Evolutionary conservation across 495 filamentous ascomycete genomes (phyloP), one percentile per base, ranked within the genome.

Genomic region (Darksidea phi): DNA sequence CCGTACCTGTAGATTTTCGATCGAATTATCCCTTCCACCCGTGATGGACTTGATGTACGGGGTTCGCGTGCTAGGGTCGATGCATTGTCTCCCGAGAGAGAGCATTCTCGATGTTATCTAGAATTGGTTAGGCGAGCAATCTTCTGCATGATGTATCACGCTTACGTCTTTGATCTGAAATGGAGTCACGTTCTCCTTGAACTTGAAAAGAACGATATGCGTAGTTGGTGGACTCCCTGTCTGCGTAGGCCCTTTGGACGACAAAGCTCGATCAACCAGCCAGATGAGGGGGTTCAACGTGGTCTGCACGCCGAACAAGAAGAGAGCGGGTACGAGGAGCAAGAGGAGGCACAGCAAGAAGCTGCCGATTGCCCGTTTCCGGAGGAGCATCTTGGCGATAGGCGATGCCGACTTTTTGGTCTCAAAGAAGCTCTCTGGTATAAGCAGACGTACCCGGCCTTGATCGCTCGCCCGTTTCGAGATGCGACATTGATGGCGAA

Each of bases 41-140:
- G 63, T 48, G 1, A 66, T 66, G 0, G 56, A 66, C 20, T 24
- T 26, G 24, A 66, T 66, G 59, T 80, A 80, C 2, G 74, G 73
- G 18, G 68, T 59, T 7, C 74, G 67, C 6, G 63, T 66, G 46
- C 50, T 52, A n/a, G 63, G 56, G 38, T 60, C 56, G 11, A 56
- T 50, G 32, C 63, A 66, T 1, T 49, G 17, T 42, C 60, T 66
- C 26, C 56, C 50, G 20, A 66, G 38, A 0, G 48, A 67, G 2
- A 78, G 63, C 72, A 80, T 74, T 37, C 60, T 55, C 46, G 63
- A 60, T 12, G 49, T 66, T 6, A 57, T 48, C 63, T 66, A 26
- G 0, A 6, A 6, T 18, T 12, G 1, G 2, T 63, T 25, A 50
- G n/a, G 34, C 23, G 3, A n/a, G 34, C 18, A 21, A 17, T 45